These are phyloP conservation scores for Harringtonia lauricola DNA, from an alignment of 2,329 filamentous ascomycete species.

Conservation along the genomic window DNA sequence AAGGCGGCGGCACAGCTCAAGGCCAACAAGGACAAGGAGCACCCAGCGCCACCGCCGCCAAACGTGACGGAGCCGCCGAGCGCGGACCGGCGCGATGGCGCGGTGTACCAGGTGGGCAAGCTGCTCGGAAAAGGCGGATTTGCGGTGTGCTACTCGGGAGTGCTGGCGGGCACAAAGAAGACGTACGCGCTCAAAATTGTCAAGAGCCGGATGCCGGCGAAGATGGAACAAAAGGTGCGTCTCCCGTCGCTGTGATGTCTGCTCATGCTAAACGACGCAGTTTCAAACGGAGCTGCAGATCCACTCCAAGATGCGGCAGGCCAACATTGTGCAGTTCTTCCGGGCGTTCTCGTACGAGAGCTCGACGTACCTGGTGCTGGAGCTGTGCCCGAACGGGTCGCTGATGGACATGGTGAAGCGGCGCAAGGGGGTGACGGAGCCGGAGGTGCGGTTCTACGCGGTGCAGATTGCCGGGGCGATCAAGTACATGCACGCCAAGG, in stretches of 20 bases:
- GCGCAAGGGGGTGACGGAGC: conserved; percentile 79
- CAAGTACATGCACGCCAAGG: conserved; percentile 93
- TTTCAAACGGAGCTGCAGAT: conserved; percentile 86
- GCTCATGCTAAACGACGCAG: conserved; percentile 20
- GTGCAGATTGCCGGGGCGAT: conserved; percentile 94
- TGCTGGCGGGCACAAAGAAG: conserved; percentile 53
- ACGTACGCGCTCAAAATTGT: conserved; percentile 73
- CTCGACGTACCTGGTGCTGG: conserved; percentile 87
- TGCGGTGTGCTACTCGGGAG: conserved; percentile 68
- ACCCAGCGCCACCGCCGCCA: conserved; percentile 51
- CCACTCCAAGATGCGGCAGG: conserved; percentile 93
- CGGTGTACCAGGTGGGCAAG: conserved; percentile 62
- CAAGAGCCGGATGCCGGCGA: conserved; percentile 69
- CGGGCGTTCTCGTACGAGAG: conserved; percentile 83
- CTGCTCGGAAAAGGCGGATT: conserved; percentile 74
- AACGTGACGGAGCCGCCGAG: conserved; percentile 53
- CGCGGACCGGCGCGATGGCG: conserved; percentile 56
- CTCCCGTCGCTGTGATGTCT: neutral
- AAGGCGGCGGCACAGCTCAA: conserved; percentile 42
- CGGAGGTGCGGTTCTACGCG: conserved; percentile 87
- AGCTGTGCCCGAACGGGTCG: conserved; percentile 90
- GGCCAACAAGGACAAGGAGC: conserved; percentile 53
- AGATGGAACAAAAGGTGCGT: conserved; percentile 72
- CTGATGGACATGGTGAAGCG: conserved; percentile 97
- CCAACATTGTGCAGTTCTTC: conserved; percentile 91